Evolutionary conservation across 371 early-diverging fungal species (phyloP), one percentile per base, ranked within the genome.

Genomic region (Dichotomocladium elegans): DNA sequence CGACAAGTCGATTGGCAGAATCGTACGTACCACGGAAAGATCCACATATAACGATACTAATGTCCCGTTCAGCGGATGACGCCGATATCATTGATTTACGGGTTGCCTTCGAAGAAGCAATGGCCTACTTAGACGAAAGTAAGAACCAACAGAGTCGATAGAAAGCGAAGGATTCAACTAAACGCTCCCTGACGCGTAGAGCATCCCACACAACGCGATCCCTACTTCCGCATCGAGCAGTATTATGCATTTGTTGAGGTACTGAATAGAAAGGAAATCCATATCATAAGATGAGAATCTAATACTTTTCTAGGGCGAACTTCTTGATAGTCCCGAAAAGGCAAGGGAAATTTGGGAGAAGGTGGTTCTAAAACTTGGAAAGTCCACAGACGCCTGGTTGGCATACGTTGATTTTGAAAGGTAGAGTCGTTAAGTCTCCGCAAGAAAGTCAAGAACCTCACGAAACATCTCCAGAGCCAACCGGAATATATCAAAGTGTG

Each of bases 191-290:
- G n/a, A n/a, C n/a, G n/a, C n/a, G n/a, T 35, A 79, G 78, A 58
- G 2, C 73, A 71, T 21, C 72, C 74, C 0, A 52, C 63, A 1
- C 41, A 55, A 0, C 65, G 61, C 8, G 82, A 83, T 53, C 79
- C 83, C 3, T 78, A 72, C 44, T 68, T 68, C 44, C 72, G 83
- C 0, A 60, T 87, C n/a, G 81, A 82, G 52, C 64, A 74, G 14
- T 71, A 63, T 15, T 61, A 65, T 60, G 64, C 82, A 1, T 68
- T 47, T 17, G 67, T 80, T 9, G 73, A 74, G 57, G 73, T 71
- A 55, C 31, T 51, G 29, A 12, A n/a, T 19, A 24, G 1, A 19
- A 14, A 24, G 15, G 34, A 25, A 28, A 51, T 30, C 11, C 11
- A 5, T 22, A 41, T 14, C 7, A 15, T 22, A 30, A n/a, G 26